These are phyloP conservation scores for Symbiodinium pilosum DNA, from an alignment of 73 alveolate species.

Conservation along the genomic window DNA sequence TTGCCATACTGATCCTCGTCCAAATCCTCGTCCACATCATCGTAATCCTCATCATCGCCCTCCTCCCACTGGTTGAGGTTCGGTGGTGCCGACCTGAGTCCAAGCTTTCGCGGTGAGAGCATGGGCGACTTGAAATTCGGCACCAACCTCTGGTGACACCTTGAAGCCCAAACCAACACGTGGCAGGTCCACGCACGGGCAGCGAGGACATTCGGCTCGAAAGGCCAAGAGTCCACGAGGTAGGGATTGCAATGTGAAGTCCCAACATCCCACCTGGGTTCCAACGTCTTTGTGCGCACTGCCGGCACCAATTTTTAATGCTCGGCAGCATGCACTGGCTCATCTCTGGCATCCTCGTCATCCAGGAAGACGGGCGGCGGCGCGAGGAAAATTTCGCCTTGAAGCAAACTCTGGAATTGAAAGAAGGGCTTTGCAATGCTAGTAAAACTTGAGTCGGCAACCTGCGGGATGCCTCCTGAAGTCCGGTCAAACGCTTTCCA, in stretches of 20 bases:
- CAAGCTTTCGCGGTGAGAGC: background rate
- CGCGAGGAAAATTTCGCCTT: conserved; percentile 76
- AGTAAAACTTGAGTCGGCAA: background rate
- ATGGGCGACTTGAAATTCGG: too few species aligned
- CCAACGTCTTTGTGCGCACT: background rate
- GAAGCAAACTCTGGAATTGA: too few species aligned
- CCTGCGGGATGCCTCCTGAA: conserved; percentile 83
- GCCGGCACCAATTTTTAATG: background rate
- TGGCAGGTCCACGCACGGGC: conserved; percentile 33
- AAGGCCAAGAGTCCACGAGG: conserved; percentile 79
- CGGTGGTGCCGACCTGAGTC: conserved; percentile 55
- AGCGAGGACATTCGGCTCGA: conserved; percentile 81
- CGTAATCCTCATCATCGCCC: conserved; percentile 48
- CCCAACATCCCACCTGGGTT: background rate
- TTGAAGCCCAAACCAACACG: too few species aligned
- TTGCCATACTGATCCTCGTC: conserved; percentile 55
- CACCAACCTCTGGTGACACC: too few species aligned
- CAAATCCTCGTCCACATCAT: conserved; percentile 12
- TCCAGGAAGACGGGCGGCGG: conserved; percentile 69
- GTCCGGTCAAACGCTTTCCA: background rate
- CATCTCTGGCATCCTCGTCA: conserved; percentile 51
- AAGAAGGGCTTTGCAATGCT: too few species aligned
- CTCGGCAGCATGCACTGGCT: conserved; percentile 31
- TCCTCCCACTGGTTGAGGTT: conserved; percentile 85
- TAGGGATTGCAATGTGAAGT: conserved; percentile 71